phyloP scores from a whole-genome alignment of 768 basidiomycete species.

The Termitomyces sp. region DNA sequence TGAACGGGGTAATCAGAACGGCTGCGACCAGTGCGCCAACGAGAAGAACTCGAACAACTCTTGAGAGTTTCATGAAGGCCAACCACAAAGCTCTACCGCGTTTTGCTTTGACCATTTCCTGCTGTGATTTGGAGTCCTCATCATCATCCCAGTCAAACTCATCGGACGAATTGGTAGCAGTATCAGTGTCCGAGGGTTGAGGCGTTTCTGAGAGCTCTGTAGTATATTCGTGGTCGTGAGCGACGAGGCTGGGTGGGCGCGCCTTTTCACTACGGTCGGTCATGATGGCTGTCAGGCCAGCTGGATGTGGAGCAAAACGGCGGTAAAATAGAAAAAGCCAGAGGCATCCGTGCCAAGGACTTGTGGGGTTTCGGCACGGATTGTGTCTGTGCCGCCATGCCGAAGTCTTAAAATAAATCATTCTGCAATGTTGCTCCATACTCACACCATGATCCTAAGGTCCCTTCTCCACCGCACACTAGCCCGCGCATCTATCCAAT shows the following conservation, averaged over 20 bases:
- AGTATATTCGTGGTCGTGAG: slow-evolving; percentile 20
- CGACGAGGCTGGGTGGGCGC: neutral
- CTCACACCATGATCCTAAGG: neutral
- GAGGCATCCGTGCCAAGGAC: neutral
- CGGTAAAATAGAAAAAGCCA: slow-evolving; percentile 1
- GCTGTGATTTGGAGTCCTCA: slow-evolving; percentile 32
- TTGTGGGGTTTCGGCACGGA: slow-evolving; percentile 3
- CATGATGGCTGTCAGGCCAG: slow-evolving; percentile 4
- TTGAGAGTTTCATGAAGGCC: slow-evolving; percentile 61
- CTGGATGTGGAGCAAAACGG: slow-evolving; percentile 4
- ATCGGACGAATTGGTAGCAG: slow-evolving; percentile 59
- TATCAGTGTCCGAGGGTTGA: slow-evolving; percentile 32
- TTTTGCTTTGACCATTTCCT: slow-evolving; percentile 41
- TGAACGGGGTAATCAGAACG: slow-evolving; percentile 62
- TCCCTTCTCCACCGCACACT: neutral
- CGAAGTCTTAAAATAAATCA: neutral
- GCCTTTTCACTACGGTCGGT: slow-evolving; percentile 4
- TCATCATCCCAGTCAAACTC: slow-evolving; percentile 76
- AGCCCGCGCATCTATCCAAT: neutral
- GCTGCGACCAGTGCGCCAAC: slow-evolving; percentile 54
- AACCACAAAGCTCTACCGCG: slow-evolving; percentile 61
- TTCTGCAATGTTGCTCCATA: neutral
- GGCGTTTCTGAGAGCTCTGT: slow-evolving; percentile 10
- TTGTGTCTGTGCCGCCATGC: slow-evolving; percentile 2
- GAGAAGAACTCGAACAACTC: slow-evolving; percentile 53